phyloP scores from a whole-genome alignment of 129 eudicot species.

The Flaveria trinervia region DNA sequence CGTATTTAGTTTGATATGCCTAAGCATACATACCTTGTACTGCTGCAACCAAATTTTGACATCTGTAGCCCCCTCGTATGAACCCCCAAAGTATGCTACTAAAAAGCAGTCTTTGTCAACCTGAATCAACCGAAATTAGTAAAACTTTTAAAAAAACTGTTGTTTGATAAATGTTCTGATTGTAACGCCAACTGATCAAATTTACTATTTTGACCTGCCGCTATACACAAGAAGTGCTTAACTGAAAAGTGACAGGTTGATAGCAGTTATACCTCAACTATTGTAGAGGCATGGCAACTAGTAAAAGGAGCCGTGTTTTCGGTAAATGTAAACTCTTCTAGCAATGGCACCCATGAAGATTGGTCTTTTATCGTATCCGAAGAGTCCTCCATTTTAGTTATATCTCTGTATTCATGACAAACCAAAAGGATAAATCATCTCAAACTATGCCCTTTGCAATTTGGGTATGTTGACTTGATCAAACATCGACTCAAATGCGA shows the following conservation, averaged over 20 bases:
- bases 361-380: constrained; percentile 29
- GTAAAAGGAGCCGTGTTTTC: constrained; percentile 72
- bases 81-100: constrained; percentile 95
- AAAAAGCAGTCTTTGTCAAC: constrained; percentile 71
- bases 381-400: constrained; percentile 17
- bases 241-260: background rate
- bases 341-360: constrained; percentile 50
- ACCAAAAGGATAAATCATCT: background rate
- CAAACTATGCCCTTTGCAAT: constrained; percentile 8
- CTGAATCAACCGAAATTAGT: constrained; percentile 39
- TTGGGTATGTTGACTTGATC: constrained; percentile 21
- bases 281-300: constrained; percentile 96
- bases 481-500: background rate
- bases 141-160: background rate
- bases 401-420: constrained; percentile 28
- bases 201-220: background rate
- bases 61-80: constrained; percentile 86
- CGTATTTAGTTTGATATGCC: background rate
- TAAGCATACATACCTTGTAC: constrained; percentile 53
- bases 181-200: background rate
- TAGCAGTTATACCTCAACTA: constrained; percentile 67
- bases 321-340: constrained; percentile 75
- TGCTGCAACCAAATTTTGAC: constrained; percentile 90
- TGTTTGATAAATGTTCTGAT: background rate
- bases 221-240: background rate